phyloP scores from a whole-genome alignment of 306 rosid genomes.

The Inga laurina region DNA sequence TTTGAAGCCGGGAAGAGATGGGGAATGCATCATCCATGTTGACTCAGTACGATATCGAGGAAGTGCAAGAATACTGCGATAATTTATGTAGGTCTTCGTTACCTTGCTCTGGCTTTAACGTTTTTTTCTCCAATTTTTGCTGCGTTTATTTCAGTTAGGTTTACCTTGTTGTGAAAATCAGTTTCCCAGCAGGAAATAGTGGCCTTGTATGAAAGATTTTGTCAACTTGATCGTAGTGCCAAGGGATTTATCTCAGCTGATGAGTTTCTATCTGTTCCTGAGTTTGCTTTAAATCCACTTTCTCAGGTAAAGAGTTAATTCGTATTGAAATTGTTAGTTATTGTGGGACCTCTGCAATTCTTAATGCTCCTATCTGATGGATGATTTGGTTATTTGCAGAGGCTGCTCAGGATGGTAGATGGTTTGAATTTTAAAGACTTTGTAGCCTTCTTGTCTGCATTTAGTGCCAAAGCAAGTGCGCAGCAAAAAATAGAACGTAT shows the following conservation, averaged over 20 bases:
- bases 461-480: conserved; percentile 68
- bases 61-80: conserved; percentile 77
- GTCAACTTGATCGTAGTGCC: conserved; percentile 91
- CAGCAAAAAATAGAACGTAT: conserved; percentile 73
- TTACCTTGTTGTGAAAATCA: conserved; percentile 33
- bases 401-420: conserved; percentile 89
- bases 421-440: conserved; percentile 89
- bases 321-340: background rate
- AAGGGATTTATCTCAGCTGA: conserved; percentile 91
- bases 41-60: conserved; percentile 95
- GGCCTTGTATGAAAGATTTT: conserved; percentile 82
- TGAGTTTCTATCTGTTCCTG: conserved; percentile 92
- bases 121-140: background rate
- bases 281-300: conserved; percentile 91
- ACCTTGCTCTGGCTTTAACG: background rate
- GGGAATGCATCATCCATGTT: conserved; percentile 85
- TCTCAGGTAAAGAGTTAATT: conserved; percentile 61
- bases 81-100: conserved; percentile 52
- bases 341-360: background rate
- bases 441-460: conserved; percentile 90
- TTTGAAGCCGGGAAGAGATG: conserved; percentile 44
- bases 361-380: conserved; percentile 15
- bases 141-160: conserved; percentile 22
- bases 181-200: conserved; percentile 97
- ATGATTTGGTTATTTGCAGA: conserved; percentile 50